Base-by-base conservation (phyloP, 805 yeast genomes). In the Candida fluviatilis region DNA sequence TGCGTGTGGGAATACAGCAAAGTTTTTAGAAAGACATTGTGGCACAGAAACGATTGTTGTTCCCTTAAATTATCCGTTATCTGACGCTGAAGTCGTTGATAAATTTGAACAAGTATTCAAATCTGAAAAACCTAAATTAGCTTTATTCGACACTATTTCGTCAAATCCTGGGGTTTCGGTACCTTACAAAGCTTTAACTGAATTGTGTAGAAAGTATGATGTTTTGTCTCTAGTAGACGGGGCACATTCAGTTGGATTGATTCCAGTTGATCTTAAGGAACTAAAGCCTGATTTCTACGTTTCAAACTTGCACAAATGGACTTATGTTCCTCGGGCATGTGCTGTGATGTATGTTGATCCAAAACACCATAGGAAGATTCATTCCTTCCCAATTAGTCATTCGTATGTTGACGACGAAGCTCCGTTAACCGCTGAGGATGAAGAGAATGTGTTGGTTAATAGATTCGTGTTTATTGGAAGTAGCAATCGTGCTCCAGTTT, bases 261-360 rank as follows among this genome's bases (percentile, higher is more conserved):
- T 75, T 18, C 71, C 72, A 8, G 37, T 75, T 14, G 61, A 68
- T 34, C 46, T 78, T 24, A 57, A 55, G 8, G 51, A 51, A 12
- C 45, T 73, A 16, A 46, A 66, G 35, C 85, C 88, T 0, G 88
- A 82, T 49, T 83, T 80, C 51, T 74, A 67, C 51, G 65, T 72
- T 18, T 58, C 82, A 15, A 84, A 83, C 49, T 59, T 82, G 13
- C 90, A 84, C 64, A 84, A 84, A 52, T 84, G 90, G 90, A 61
- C 68, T 28, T 76, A 51, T 44, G 68, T 70, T 16, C 84, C 87
- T 3, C 64, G 77, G 31, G 75, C 80, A 3, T 71, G 72, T 46
- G 82, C 84, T 0, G 61, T 78, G 18, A 52, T 83, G 36, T 82
- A 82, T 49, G 84, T 76, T 5, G 69, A 73, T 44, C 66, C 69